phyloP scores from a whole-genome alignment of 2,329 filamentous ascomycete species.

The Colletotrichum sp. region DNA sequence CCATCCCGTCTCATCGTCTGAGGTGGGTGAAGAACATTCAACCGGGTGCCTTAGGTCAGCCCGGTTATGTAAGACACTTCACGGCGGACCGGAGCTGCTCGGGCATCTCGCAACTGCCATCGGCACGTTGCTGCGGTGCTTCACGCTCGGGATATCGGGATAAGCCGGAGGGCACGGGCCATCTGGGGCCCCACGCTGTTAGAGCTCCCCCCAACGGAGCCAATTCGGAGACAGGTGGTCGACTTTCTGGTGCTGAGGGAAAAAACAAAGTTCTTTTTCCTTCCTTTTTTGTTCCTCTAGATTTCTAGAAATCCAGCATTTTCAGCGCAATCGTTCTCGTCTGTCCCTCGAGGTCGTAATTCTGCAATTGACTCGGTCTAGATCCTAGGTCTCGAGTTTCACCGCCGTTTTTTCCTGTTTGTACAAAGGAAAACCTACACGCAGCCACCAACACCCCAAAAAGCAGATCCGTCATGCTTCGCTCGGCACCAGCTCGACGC shows the following conservation, averaged over 20 bases:
- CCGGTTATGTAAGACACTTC: not conserved
- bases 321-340: not conserved
- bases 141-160: slow-evolving; percentile 1
- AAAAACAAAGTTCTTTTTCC: slow-evolving; percentile 3
- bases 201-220: slow-evolving; percentile 14
- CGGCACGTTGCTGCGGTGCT: not conserved
- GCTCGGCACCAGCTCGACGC: slow-evolving; percentile 18
- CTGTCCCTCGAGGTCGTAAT: not conserved
- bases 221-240: not conserved
- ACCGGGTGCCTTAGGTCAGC: not conserved
- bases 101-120: not conserved
- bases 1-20: not conserved
- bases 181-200: not conserved
- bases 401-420: not conserved
- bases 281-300: not conserved
- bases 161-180: slow-evolving; percentile 13
- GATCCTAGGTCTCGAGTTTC: not conserved
- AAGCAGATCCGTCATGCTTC: slow-evolving; percentile 7
- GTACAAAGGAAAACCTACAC: not conserved
- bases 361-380: slow-evolving; percentile 1
- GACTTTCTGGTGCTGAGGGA: not conserved
- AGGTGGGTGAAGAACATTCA: not conserved
- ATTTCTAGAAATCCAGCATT: not conserved
- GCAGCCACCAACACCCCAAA: not conserved
- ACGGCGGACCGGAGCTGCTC: not conserved